Conservation (phyloP, 2,329 filamentous ascomycete genomes). For the Conoideocrella luteorostrata region DNA sequence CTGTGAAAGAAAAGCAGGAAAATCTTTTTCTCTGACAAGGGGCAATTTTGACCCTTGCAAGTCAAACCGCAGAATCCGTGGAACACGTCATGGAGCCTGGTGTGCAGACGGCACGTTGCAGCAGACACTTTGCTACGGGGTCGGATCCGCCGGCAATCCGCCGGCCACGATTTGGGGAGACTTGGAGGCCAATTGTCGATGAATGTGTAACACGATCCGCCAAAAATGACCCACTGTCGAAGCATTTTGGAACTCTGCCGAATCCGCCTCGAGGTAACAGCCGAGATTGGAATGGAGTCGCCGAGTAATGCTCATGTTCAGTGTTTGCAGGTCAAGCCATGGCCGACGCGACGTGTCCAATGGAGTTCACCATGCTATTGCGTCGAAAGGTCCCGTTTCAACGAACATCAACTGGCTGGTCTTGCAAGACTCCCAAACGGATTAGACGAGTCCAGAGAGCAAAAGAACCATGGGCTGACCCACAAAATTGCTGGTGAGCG, state of each 20-base stretch:
- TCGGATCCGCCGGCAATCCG: neutral
- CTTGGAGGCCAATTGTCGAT: neutral
- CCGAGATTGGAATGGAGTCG: neutral
- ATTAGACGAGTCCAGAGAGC: neutral
- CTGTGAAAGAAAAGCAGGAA: no score
- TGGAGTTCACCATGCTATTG: neutral
- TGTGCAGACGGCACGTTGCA: constrained; percentile 2
- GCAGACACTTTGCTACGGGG: neutral
- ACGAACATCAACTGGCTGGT: neutral
- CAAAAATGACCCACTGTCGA: constrained; percentile 1
- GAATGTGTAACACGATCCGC: neutral
- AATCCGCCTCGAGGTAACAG: neutral
- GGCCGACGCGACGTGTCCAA: neutral
- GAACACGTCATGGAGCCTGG: constrained; percentile 2
- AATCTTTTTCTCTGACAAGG: no score
- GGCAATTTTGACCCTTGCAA: no score
- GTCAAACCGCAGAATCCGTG: no score
- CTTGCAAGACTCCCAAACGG: neutral
- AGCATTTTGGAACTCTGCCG: constrained; percentile 2
- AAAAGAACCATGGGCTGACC: neutral
- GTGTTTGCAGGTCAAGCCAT: no score
- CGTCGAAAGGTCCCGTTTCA: neutral
- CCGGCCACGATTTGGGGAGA: neutral
- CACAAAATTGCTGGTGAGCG: neutral
- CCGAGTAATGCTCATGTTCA: no score